Evolutionary conservation across 1,139 yeast species (phyloP), one percentile per base, ranked within the genome.

Genomic region (Debaryomycetaceae sp.): DNA sequence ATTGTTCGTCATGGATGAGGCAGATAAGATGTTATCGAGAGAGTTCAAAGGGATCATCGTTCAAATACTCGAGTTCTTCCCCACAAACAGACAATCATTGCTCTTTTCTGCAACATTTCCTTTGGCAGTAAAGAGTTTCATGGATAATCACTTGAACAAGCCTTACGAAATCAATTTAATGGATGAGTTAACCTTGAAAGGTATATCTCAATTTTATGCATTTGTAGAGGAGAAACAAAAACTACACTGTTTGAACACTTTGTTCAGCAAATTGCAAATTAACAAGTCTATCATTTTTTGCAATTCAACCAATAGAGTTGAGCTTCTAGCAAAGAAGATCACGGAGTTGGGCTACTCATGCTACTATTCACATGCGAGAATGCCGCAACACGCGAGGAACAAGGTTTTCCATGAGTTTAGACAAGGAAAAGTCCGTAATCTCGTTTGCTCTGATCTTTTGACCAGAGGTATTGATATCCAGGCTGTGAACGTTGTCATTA

Each of bases 391-490:
- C 50, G 96, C 95, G 46, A 87, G 99, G 78, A 95, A 93, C 73
- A 88, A 91, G 66, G 99, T 93, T 9, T 95, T 93, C 80, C 99
- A 93, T 64, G 99, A 93, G 65, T 95, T 93, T 68, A 87, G 99
- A 77, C 96, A 90, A 68, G 99, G 99, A 44, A 91, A 89, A 65
- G 97, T 95, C 60, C 87, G 99, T 73, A 93, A 95, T 61, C 78
- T 93, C 60, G 99, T 93, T 36, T 93, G 99, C 70, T 88, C 98
- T 0, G 99, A 95, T 72, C 78, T 93, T 54, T 80, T 95, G 56
- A 93, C 99, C 35, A 88, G 99, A 78, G 99, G 99, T 81, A 93
- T 93, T 58, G 99, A 93, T 76, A 93, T 93, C 58, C 99, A 95
- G 69, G 98, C 98, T 9, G 99, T 93, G 53, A 95, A 95, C 62